phyloP scores from a whole-genome alignment of 305 asterid genomes.

The Fraxinus sp. region DNA sequence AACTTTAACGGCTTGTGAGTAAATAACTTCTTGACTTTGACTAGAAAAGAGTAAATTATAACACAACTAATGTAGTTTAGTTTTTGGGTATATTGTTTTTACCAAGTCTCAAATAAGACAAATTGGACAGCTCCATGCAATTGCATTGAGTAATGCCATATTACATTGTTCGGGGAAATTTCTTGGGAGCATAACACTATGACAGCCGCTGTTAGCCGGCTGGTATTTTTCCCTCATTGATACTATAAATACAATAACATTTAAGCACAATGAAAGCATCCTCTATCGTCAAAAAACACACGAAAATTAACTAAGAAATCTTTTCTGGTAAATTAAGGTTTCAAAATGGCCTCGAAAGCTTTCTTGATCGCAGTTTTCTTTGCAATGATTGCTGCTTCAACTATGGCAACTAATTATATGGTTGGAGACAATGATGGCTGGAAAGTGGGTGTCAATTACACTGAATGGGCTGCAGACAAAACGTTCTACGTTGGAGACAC shows the following conservation, averaged over 20 bases:
- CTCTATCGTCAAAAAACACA: background rate
- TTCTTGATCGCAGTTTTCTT: conserved; percentile 7
- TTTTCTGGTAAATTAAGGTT: background rate
- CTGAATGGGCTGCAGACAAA: conserved; percentile 29
- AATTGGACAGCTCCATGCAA: background rate
- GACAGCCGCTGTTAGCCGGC: conserved; percentile 3
- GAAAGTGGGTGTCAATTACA: conserved; percentile 30
- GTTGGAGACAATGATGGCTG: conserved; percentile 38
- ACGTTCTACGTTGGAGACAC: conserved; percentile 24
- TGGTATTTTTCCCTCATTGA: background rate
- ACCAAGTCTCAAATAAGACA: background rate
- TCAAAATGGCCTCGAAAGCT: conserved; percentile 10
- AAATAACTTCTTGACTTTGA: background rate
- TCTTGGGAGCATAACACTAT: background rate
- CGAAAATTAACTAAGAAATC: background rate
- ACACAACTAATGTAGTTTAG: background rate
- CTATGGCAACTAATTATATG: conserved; percentile 20
- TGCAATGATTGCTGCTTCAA: conserved; percentile 3
- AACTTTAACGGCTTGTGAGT: background rate
- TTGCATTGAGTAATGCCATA: background rate
- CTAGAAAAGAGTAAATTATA: no score
- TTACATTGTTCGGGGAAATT: background rate
- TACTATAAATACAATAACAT: background rate
- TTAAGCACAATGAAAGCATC: background rate
- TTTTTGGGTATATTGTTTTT: background rate